These are phyloP conservation scores for Pseudohyphozyma bogoriensis DNA, from an alignment of 768 basidiomycete species.

Conservation along the genomic window DNA sequence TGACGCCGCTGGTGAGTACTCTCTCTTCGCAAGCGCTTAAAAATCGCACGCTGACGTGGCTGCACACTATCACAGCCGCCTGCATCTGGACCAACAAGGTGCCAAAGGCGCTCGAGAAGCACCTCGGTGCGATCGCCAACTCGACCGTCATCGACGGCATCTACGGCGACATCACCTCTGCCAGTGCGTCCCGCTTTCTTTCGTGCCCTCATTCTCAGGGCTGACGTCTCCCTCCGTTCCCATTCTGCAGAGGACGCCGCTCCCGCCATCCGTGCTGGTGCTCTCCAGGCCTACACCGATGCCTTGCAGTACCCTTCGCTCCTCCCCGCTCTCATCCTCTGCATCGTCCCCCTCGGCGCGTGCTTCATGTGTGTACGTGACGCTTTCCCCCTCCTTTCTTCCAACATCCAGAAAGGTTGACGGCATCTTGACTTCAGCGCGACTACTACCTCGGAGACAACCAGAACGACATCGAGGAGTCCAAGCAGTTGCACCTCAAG, in stretches of 20 bases:
- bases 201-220: too few species aligned
- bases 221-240: too few species aligned
- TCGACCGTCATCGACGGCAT: background rate
- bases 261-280: too few species aligned
- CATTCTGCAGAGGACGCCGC: too few species aligned
- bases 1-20: too few species aligned
- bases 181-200: background rate
- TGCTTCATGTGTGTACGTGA: background rate
- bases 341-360: background rate
- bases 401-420: too few species aligned
- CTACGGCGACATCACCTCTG: background rate
- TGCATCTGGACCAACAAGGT: conserved; percentile 4
- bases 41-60: too few species aligned
- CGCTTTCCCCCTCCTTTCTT: background rate
- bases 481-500: background rate
- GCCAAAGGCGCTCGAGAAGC: background rate
- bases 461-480: conserved; percentile 3
- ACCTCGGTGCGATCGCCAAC: background rate
- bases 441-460: conserved; percentile 1
- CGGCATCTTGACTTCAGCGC: background rate
- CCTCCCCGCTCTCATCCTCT: conserved; percentile 1
- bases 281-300: conserved; percentile 1
- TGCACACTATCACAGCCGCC: too few species aligned
- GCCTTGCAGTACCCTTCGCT: background rate
- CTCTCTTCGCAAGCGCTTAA: too few species aligned